Base-by-base conservation (phyloP, 305 asterid species). In the Solanum hybrid region DNA sequence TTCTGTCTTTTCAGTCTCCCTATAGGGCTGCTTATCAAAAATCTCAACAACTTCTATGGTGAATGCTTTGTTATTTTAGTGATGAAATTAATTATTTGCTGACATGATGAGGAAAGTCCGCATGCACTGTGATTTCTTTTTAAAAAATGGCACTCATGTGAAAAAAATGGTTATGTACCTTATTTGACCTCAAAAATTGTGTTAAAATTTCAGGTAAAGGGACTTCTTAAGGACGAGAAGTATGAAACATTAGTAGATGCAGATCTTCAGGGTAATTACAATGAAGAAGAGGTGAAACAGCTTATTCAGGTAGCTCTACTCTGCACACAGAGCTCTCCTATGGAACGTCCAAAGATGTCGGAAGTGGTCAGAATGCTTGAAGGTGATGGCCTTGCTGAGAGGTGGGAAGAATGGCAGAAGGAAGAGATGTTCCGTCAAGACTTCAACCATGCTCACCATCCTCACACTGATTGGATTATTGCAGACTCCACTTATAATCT, bases 371-470 rank as follows among this genome's bases (percentile, higher is more conserved):
- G 97, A 88, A 95, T 96, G 98, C 95, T 95, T 4, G 99, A 96
- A 92, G 99, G 99, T 10, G 98, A 95, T 88, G 99, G 99, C 66
- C 86, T 95, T 93, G 96, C 99, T 0, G 96, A 95, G 94, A 91
- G 94, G 89, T 94, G 97, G 97, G 97, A 94, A 56, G 98, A 95
- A 89, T 96, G 99, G 99, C 99, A 96, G 88, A 94, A 95, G 94
- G 98, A 95, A 87, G 99, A 96, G 92, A 92, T 95, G 94, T 91
- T 93, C 94, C 94, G 96, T 2, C 97, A 94, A 91, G 98, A 96
- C 42, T 93, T 91, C 92, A 93, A 86, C 93, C 90, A 75, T 14
- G 24, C 69, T 56, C 81, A 89, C 73, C 92, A 90, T 40, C 90
- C 93, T 34, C 89, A 89, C 69, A 88, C 91, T 34, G 91, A 90